Conservation (phyloP, 345 rosid species). For the Alliaria petiolata region DNA sequence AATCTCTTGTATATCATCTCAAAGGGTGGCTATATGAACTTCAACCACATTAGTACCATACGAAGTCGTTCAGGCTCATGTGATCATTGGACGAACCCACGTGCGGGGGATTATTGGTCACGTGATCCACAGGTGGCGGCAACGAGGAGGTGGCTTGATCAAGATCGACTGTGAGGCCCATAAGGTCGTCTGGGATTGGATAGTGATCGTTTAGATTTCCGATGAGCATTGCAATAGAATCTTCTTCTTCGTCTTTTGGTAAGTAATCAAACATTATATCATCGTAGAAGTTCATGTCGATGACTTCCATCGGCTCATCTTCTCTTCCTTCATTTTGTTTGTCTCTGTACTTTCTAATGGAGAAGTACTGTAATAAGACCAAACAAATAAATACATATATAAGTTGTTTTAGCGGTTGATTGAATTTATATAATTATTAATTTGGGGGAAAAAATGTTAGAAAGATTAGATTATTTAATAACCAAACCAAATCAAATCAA, state of each 20-base stretch:
- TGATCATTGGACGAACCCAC: conserved; percentile 6
- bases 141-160: background rate
- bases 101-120: background rate
- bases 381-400: too few species aligned
- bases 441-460: too few species aligned
- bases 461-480: too few species aligned
- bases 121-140: background rate
- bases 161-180: conserved; percentile 2
- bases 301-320: background rate
- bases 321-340: conserved; percentile 10
- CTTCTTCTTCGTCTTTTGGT: conserved; percentile 54
- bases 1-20: conserved; percentile 4
- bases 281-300: background rate
- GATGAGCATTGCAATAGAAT: conserved; percentile 41
- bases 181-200: conserved; percentile 12
- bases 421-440: too few species aligned
- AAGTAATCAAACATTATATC: background rate
- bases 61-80: background rate
- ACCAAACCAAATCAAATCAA: too few species aligned
- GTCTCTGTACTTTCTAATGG: conserved; percentile 30
- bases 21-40: background rate
- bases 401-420: too few species aligned
- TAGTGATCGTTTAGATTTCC: conserved; percentile 42
- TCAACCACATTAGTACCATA: conserved; percentile 6
- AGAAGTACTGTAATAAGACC: conserved; percentile 54